Base-by-base conservation (phyloP, 371 early-diverging fungal genomes). In the Fennellomyces sp. region DNA sequence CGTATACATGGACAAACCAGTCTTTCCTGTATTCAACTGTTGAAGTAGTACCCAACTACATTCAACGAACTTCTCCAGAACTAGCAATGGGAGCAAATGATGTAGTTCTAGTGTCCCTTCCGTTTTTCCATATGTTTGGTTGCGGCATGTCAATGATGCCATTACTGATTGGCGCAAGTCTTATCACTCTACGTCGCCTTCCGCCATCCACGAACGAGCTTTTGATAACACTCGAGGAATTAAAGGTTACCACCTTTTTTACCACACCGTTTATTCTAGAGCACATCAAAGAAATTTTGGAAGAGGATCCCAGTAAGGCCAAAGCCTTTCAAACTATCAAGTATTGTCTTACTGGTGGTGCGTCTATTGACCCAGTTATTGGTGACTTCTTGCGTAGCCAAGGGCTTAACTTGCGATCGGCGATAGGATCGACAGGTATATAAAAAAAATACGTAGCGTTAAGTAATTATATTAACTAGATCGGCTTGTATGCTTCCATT, bases 1-100 rank as follows among this genome's bases (percentile, higher is more conserved):
- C 66, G 1, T 60, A 60, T 30, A 52, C 36, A 28, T 48, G 60
- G 13, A 61, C 63, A 31, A 65, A 61, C 41, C 49, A 62, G 6
- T 54, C 52, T 38, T 38, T 64, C 23, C 25, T 58, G 2, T 12
- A 31, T 15, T n/a, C 17, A 17, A 4, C 28, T 33, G 33, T n/a
- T n/a, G n/a, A n/a, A n/a, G n/a, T n/a, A n/a, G n/a, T n/a, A n/a
- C n/a, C n/a, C n/a, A n/a, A n/a, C n/a, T n/a, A n/a, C n/a, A n/a
- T n/a, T n/a, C n/a, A n/a, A n/a, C n/a, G 33, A 31, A 7, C 26
- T 42, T 11, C 21, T 59, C 28, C 47, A 2, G 21, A 56, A 13
- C 30, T 38, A 5, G 17, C 21, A 21, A 29, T 31, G 15, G 31
- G 17, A 10, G 11, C 19, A 23, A n/a, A 29, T 12, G 25, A 48